These are phyloP conservation scores for Solanum etuberosum DNA, from an alignment of 257 asterid genomes.

Conservation along the genomic window DNA sequence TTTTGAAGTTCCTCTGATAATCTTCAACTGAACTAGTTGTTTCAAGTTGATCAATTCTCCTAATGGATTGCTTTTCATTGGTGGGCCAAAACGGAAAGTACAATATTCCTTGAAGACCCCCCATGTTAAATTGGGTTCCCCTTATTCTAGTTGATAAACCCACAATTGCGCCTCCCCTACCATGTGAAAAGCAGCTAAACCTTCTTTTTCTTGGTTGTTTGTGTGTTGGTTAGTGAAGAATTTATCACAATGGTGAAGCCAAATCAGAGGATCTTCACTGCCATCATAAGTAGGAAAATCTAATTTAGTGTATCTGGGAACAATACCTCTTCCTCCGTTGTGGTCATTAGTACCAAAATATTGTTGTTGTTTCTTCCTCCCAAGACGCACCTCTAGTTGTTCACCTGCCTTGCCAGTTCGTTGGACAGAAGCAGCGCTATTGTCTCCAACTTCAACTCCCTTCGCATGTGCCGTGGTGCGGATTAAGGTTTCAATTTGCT, in stretches of 20 bases:
- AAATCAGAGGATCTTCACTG: neutral
- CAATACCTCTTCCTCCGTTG: neutral
- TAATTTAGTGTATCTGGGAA: neutral
- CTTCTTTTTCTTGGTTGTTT: neutral
- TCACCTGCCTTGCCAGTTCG: neutral
- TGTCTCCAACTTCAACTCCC: neutral
- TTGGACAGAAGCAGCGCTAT: neutral
- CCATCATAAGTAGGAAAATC: neutral
- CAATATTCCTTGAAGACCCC: neutral
- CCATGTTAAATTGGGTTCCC: neutral
- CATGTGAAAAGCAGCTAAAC: neutral
- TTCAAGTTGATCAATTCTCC: neutral
- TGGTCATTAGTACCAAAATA: neutral
- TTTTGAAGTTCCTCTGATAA: neutral
- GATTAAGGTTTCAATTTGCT: neutral
- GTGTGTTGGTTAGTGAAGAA: neutral
- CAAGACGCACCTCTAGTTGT: neutral
- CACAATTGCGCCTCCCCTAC: neutral
- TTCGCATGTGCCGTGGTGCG: neutral
- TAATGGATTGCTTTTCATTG: neutral
- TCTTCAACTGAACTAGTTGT: neutral
- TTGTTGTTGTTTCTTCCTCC: neutral
- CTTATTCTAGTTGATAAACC: neutral
- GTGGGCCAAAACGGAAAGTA: neutral
- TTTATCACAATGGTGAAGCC: neutral